Base-by-base conservation (phyloP, 306 rosid genomes). In the Vigna trinervia region DNA sequence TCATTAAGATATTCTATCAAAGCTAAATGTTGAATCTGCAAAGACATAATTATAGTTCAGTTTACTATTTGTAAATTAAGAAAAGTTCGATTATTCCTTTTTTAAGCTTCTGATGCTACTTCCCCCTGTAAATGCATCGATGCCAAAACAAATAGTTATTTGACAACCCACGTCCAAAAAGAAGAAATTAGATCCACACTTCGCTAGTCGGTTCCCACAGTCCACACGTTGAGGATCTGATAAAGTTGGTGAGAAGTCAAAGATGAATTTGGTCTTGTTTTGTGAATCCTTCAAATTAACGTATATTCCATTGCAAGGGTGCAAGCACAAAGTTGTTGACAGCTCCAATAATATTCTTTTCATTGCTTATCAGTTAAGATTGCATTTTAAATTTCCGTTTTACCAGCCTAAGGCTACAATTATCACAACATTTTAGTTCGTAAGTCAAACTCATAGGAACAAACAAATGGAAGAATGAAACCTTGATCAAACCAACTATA, bases 171-270 rank as follows among this genome's bases (percentile, higher is more conserved):
- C 39, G n/a, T 56, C 64, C 74, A 69, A 69, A 83, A 83, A 54
- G 82, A 83, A 83, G 67, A 77, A 73, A 77, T 59, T 63, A 78
- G 71, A 86, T 84, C 87, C 89, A 80, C 78, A 59, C 71, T 43
- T 41, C 48, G 87, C 83, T 66, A 7, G 19, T 11, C 12, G 15
- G 8, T 66, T 63, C 53, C 45, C 45, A 70, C 39, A 23, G 67
- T 38, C 80, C 86, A 73, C 80, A 38, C 65, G 43, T 56, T 79
- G 51, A 81, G 86, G 60, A 86, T 87, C 81, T 87, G 38, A 57
- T 67, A 71, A 81, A 68, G 77, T 80, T 38, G 57, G 57, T 17
- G 56, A 78, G 45, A 71, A 78, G 50, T 19, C 84, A 69, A 73
- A 22, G 59, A 53, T 17, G 38, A 32, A 52, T 74, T 2, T 32